These are phyloP conservation scores for Tolypocladium endophyticum DNA, from an alignment of 2,329 filamentous ascomycete species.

Conservation along the genomic window DNA sequence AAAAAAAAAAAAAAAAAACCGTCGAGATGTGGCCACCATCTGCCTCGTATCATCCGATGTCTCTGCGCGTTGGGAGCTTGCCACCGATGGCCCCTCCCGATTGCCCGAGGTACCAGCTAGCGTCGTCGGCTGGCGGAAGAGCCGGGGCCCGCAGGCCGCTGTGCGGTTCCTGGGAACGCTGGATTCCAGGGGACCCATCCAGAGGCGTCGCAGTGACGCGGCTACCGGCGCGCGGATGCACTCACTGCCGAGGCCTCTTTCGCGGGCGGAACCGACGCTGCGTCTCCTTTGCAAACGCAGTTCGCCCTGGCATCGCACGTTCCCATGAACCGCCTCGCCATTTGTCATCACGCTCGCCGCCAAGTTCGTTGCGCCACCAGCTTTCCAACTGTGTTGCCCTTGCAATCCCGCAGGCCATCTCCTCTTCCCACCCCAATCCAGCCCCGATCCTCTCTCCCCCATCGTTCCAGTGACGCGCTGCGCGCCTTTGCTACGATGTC, in stretches of 20 bases:
- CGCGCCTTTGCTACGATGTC: slow-evolving; percentile 20
- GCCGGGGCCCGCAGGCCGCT: background rate
- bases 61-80: background rate
- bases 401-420: background rate
- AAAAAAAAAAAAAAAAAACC: too few species aligned
- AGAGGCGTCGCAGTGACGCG: background rate
- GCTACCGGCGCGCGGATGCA: background rate
- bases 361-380: background rate
- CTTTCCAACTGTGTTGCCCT: background rate
- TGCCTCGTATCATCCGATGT: background rate
- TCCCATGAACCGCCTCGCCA: slow-evolving; percentile 2
- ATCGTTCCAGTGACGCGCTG: background rate
- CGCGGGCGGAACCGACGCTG: background rate
- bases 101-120: background rate
- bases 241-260: background rate
- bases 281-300: background rate
- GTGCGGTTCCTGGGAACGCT: background rate
- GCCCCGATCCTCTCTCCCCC: background rate
- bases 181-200: background rate
- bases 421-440: background rate
- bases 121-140: background rate
- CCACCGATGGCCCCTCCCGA: background rate
- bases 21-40: too few species aligned
- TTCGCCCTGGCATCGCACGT: background rate
- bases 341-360: slow-evolving; percentile 5